A percentile compares a stretch with the other conserved stretches of the same genome.
Conservation (phyloP, 2,329 filamentous ascomycete genomes). For the Alternaria burnsii region DNA sequence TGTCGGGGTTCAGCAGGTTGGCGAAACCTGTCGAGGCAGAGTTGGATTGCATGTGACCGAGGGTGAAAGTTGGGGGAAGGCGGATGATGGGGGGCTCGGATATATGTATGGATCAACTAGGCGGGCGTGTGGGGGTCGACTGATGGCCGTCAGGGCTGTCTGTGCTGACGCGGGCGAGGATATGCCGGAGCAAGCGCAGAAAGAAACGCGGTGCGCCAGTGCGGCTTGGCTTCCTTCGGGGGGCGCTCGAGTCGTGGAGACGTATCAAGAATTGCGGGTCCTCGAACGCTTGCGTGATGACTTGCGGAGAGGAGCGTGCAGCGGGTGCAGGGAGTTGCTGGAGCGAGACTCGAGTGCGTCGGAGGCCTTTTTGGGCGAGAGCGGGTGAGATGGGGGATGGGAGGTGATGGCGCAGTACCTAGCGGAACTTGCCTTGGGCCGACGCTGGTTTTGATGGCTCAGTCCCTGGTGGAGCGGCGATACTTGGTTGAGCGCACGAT, state of each 20-base stretch:
- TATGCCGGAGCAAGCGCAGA: constrained; percentile 33
- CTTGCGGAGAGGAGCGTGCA: constrained; percentile 30
- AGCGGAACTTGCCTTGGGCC: constrained; percentile 26
- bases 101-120: constrained; percentile 46
- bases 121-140: constrained; percentile 41
- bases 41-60: constrained; percentile 53
- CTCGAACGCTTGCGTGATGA: constrained; percentile 23
- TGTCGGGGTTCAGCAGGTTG: constrained; percentile 52
- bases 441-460: constrained; percentile 12
- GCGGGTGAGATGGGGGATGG: constrained; percentile 15
- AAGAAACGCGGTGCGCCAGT: constrained; percentile 34
- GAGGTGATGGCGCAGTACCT: constrained; percentile 16
- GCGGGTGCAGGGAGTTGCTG: constrained; percentile 26
- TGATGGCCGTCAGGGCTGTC: constrained; percentile 37
- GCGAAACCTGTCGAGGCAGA: constrained; percentile 46
- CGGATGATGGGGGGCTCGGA: constrained; percentile 47
- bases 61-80: constrained; percentile 49
- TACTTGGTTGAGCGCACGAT: constrained; percentile 22
- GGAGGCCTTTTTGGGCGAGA: constrained; percentile 11
- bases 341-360: constrained; percentile 12
- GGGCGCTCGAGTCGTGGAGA: constrained; percentile 25
- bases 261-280: constrained; percentile 34
- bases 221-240: constrained; percentile 27
- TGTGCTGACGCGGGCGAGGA: constrained; percentile 40
- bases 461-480: constrained; percentile 23